These are phyloP conservation scores for Chloromonas sp. DNA, from an alignment of 163 green algal genomes.

Conservation along the genomic window DNA sequence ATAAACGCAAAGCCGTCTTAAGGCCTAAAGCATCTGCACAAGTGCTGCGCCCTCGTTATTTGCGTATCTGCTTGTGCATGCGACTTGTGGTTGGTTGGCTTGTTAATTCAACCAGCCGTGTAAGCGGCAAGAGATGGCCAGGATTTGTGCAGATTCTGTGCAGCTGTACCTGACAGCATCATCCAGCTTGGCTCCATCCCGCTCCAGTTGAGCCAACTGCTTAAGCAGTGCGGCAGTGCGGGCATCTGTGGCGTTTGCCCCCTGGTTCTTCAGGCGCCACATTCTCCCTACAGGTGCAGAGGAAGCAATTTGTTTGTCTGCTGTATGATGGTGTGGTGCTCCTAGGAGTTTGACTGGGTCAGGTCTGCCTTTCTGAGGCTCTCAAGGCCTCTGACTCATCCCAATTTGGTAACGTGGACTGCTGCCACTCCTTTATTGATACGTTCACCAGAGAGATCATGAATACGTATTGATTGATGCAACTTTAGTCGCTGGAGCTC, in stretches of 20 bases:
- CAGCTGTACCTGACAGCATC: background rate
- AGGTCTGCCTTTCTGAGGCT: background rate
- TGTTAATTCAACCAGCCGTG: too few species aligned
- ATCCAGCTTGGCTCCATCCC: background rate
- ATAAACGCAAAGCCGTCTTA: too few species aligned
- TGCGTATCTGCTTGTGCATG: background rate
- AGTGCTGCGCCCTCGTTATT: too few species aligned
- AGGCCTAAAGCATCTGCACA: too few species aligned
- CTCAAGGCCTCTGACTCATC: background rate
- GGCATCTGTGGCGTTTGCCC: background rate
- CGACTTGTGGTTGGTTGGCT: background rate
- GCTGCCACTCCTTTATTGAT: too few species aligned
- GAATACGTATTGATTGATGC: too few species aligned
- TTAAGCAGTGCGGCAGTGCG: background rate
- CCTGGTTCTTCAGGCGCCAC: background rate
- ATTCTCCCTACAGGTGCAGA: background rate
- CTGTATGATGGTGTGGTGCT: too few species aligned
- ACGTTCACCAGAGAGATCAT: too few species aligned
- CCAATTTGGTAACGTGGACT: background rate
- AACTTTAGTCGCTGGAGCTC: too few species aligned
- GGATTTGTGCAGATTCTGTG: background rate
- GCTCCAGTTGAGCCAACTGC: background rate
- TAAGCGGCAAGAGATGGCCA: background rate
- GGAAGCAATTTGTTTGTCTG: too few species aligned
- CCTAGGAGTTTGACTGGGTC: too few species aligned